These are phyloP conservation scores for Dactylorhiza incarnata DNA, from an alignment of 106 monocot species.

Conservation along the genomic window DNA sequence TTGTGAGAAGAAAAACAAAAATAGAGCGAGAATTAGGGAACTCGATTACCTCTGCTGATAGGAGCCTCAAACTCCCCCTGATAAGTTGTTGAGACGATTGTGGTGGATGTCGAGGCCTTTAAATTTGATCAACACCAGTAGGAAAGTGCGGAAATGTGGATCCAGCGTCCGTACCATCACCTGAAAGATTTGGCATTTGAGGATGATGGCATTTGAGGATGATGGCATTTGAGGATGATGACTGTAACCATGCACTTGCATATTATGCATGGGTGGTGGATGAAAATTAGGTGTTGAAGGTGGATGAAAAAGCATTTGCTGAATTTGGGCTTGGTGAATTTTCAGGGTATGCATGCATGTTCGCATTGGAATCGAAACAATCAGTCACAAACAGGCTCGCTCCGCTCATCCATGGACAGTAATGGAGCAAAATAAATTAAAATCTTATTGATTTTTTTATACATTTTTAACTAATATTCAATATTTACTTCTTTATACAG, in stretches of 20 bases:
- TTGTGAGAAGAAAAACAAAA: neutral
- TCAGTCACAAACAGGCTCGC: too few species aligned
- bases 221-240: too few species aligned
- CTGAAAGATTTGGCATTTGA: constrained; percentile 18
- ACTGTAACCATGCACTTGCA: constrained; percentile 22
- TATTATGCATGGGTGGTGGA: constrained; percentile 13
- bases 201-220: constrained; percentile 9
- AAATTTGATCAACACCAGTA: constrained; percentile 14
- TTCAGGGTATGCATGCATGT: constrained; percentile 16
- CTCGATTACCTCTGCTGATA: constrained; percentile 25
- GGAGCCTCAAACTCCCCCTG: constrained; percentile 15
- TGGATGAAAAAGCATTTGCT: constrained; percentile 17
- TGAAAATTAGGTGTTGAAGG: constrained; percentile 25
- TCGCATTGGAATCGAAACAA: too few species aligned
- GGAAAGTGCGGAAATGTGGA: constrained; percentile 12
- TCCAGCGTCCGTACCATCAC: constrained; percentile 12
- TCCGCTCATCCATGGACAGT: too few species aligned
- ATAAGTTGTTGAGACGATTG: constrained; percentile 12
- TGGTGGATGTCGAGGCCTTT: constrained; percentile 11
- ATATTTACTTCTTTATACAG: too few species aligned
- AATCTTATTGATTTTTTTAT: too few species aligned
- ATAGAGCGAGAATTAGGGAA: neutral
- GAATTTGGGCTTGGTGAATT: constrained; percentile 11
- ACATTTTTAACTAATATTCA: too few species aligned
- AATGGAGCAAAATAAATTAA: too few species aligned